Evolutionary conservation across 257 asterid species (phyloP), one percentile per base, ranked within the genome.

Genomic region (Solanum paucissectum): DNA sequence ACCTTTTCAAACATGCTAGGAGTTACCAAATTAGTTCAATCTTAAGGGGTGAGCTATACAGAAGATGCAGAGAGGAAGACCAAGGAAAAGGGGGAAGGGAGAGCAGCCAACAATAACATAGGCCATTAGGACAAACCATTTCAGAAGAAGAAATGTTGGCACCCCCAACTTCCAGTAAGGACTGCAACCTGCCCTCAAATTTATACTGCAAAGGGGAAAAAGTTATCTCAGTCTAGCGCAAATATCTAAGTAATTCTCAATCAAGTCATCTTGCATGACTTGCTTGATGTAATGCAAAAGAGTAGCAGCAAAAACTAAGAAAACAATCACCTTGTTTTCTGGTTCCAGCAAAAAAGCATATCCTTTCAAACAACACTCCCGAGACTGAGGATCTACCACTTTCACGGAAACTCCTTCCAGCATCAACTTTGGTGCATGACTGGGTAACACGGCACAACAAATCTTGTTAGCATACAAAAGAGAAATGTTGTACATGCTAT

Each of bases 111-210:
- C 89, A 44, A 27, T 44, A 79, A 79, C 40, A 77, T 25, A 94
- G 95, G 92, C 92, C 91, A 90, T 88, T 88, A 52, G 90, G 38
- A 55, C 92, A 93, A 60, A 87, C 89, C 88, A 71, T 88, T 91
- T 94, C 96, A 27, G 88, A 89, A 86, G 88, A 89, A 86, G 92
- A 92, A 90, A 93, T 94, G 87, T 90, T 90, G 86, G 94, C 98
- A 87, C 99, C 96, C n/a, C 94, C 93, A n/a, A 91, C 92, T 85
- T 97, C 98, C 92, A 96, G 90, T 52, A 97, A 89, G 87, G 92
- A 71, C 89, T 86, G 93, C 91, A 97, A 92, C 93, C 91, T 94
- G 87, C 93, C 97, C 92, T 92, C 92, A 88, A 91, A 93, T 91
- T 93, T 96, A 90, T 97, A 96, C 99, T 96, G 95, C 83, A 68